These are phyloP conservation scores for Porodaedalea pini DNA, from an alignment of 1,284 basidiomycete species.

Conservation along the genomic window DNA sequence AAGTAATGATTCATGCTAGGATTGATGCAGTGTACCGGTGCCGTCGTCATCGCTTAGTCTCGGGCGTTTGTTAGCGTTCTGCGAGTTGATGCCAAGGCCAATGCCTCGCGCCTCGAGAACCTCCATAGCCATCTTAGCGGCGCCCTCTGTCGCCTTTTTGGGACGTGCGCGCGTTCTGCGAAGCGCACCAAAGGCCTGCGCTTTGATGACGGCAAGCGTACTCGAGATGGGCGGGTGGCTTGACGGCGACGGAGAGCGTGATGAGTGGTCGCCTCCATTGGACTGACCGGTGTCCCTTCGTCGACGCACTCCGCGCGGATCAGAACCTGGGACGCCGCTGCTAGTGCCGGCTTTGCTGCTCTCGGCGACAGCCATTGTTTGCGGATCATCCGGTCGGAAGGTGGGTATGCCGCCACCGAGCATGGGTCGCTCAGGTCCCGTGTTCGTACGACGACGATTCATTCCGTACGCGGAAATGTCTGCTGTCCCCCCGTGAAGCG, in stretches of 20 bases:
- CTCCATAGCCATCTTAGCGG: conserved; percentile 72
- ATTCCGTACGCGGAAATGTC: conserved; percentile 67
- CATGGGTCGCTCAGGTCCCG: conserved; percentile 47
- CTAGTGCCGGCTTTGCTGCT: conserved; percentile 19
- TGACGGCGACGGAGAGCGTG: conserved; percentile 70
- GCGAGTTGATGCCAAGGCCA: conserved; percentile 40
- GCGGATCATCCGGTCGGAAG: conserved; percentile 42
- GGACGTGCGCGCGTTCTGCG: conserved; percentile 69
- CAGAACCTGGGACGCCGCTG: conserved; percentile 19
- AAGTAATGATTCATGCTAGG: conserved; percentile 29
- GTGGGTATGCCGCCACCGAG: conserved; percentile 49
- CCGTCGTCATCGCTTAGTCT: conserved; percentile 50
- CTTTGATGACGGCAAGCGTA: conserved; percentile 82
- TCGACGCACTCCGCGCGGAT: conserved; percentile 24
- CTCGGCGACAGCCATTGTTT: not conserved
- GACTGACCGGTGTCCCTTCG: conserved; percentile 25
- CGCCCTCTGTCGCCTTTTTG: conserved; percentile 68
- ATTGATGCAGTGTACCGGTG: conserved; percentile 30
- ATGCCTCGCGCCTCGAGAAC: conserved; percentile 73
- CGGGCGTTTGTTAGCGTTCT: conserved; percentile 52
- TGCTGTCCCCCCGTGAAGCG: conserved; percentile 66
- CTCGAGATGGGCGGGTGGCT: conserved; percentile 59
- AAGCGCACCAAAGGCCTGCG: conserved; percentile 78
- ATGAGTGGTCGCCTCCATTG: conserved; percentile 39
- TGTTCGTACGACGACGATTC: conserved; percentile 51